Evolutionary conservation across 441 rosid species (phyloP), one percentile per base, ranked within the genome.

Genomic region (Erysimum pusillum): DNA sequence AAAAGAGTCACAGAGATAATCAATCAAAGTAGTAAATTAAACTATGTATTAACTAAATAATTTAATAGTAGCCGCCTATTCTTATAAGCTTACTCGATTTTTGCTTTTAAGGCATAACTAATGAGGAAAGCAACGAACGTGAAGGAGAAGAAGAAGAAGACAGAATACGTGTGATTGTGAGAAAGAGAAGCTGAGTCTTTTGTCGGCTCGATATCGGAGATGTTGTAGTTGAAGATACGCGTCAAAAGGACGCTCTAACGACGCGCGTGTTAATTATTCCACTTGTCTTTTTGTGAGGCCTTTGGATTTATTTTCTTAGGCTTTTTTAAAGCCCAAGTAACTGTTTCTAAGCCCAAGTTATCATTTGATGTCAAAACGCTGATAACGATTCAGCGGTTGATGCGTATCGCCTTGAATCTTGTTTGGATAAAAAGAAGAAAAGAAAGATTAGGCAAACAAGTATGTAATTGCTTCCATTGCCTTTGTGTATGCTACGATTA

Each of bases 141-240:
- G 77, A 67, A 74, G 74, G 68, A 77, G 77, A 60, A 59, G 38
- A 58, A 60, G 66, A 63, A 42, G 44, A 78, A 51, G 44, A 66
- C 64, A 78, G 45, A 6, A 44, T 73, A 60, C 15, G 64, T 53
- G 81, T 66, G 77, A 72, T 46, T 46, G 56, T 31, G 69, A 34
- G 53, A 34, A 51, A n/a, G 31, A 28, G 31, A 28, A 22, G 57
- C 6, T 17, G 32, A 64, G 22, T 42, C 1, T 63, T 44, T 51
- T 72, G 77, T 72, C 74, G 69, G 81, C 65, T 65, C 67, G 54
- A 46, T 38, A 4, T 38, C 38, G 25, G 31, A 25, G 57, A 68
- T 63, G 32, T 45, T 63, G 79, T 77, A 4, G 31, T 28, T 28
- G 31, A 57, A 4, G 28, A 36, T 28, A 49, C 63, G 71, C 71